Conservation (phyloP, 2,329 filamentous ascomycete genomes). For the Penicillium polonicum region DNA sequence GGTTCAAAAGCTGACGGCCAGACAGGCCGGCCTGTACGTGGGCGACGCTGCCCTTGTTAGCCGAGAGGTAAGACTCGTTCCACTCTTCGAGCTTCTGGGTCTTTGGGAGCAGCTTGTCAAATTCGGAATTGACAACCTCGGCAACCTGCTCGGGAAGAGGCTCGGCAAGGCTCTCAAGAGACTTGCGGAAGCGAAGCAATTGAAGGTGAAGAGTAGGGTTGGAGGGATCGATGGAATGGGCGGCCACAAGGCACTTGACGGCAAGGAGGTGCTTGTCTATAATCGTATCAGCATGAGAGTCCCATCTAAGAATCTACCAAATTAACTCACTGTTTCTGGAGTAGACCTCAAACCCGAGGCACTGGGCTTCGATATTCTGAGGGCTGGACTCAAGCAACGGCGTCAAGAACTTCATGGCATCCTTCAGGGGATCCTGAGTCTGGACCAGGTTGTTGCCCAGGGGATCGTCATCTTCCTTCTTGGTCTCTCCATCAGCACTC, state of each 20-base stretch:
- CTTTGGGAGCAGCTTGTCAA: conserved; percentile 60
- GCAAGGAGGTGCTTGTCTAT: conserved; percentile 84
- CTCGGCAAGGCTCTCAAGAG: conserved; percentile 56
- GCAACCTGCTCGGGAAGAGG: conserved; percentile 65
- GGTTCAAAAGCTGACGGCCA: conserved; percentile 58
- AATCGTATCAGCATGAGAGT: conserved; percentile 19
- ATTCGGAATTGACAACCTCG: conserved; percentile 68
- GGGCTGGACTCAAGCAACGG: conserved; percentile 81
- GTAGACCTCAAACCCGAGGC: conserved; percentile 86
- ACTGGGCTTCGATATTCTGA: conserved; percentile 76
- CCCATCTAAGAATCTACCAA: not conserved
- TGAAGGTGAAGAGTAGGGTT: conserved; percentile 76
- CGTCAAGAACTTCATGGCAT: conserved; percentile 80
- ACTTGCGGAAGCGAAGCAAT: conserved; percentile 65
- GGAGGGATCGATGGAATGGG: conserved; percentile 65
- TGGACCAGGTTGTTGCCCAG: conserved; percentile 75
- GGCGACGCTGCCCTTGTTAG: conserved; percentile 60
- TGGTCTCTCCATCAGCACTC: conserved; percentile 56
- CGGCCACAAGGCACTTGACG: conserved; percentile 77
- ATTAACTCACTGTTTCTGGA: conserved; percentile 69
- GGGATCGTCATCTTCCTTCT: conserved; percentile 90
- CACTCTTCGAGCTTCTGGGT: conserved; percentile 58
- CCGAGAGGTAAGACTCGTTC: conserved; percentile 65
- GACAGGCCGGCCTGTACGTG: conserved; percentile 66
- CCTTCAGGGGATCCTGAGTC: conserved; percentile 77